Percentiles rank a stretch among this genome's conserved stretches.
Conservation (phyloP, 345 rosid genomes). For the Psidium friedrichsthalianum region DNA sequence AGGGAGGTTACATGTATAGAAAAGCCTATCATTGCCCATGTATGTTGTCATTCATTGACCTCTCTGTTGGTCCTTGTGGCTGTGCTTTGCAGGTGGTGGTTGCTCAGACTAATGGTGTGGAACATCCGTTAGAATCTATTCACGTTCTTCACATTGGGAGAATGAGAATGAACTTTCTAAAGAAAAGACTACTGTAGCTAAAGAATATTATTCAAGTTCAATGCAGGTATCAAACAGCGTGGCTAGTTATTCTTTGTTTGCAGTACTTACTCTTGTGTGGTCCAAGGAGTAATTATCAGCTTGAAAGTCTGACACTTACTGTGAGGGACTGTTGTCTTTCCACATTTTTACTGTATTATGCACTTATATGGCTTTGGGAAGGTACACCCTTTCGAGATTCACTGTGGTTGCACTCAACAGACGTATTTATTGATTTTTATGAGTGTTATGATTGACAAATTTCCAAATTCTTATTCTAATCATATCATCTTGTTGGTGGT, state of each 20-base stretch:
- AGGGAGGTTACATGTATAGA: background rate
- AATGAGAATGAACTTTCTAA: constrained; percentile 92
- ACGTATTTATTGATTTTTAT: background rate
- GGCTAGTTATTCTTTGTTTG: background rate
- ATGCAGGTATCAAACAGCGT: constrained; percentile 63
- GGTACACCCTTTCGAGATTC: background rate
- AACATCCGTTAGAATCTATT: constrained; percentile 71
- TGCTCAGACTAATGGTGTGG: constrained; percentile 66
- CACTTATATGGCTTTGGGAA: background rate
- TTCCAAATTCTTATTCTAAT: background rate
- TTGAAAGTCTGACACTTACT: background rate
- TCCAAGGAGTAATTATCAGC: background rate
- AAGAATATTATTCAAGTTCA: constrained; percentile 77
- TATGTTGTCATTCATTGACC: background rate
- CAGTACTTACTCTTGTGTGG: background rate
- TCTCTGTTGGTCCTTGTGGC: background rate
- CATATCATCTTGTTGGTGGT: background rate
- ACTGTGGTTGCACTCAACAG: background rate
- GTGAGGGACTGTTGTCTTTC: background rate
- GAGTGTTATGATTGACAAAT: background rate
- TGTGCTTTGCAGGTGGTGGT: constrained; percentile 53
- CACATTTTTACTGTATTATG: background rate
- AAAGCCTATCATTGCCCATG: background rate
- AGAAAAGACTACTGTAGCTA: constrained; percentile 55
- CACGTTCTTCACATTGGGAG: constrained; percentile 88